Base-by-base conservation (phyloP, 2,329 filamentous ascomycete genomes). In the Penicillium freii region DNA sequence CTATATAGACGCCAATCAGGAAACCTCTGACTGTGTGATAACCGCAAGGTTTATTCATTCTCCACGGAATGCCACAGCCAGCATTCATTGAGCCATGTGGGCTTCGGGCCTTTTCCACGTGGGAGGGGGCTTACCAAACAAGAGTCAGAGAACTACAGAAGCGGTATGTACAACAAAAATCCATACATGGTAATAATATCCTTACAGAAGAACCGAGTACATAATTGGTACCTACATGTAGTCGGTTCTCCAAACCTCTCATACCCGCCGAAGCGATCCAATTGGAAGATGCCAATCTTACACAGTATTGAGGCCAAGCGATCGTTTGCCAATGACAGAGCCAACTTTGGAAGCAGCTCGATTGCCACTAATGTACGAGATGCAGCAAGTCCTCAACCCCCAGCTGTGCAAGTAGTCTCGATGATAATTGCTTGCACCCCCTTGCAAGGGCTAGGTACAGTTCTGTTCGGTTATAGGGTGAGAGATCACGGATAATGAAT, bases 341-440 rank as follows among this genome's bases (percentile, higher is more conserved):
- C 21, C 38, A 19, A 17, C 0, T 17, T 34, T 34, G 33, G 33
- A 34, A 33, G 27, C 36, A 13, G 27, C 27, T 23, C 29, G 13
- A 27, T 51, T 33, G 45, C 39, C 46, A 31, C 47, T 56, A 56
- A 56, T 53, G 54, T 43, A 46, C 19, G 54, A 42, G 42, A 56
- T 56, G 49, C 54, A 53, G 49, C 19, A 31, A 56, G 19, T 51
- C 27, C 23, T 49, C 42, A 34, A 25, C 40, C 21, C 29, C 50
- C 39, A 34, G 29, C 50, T 56, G 58, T 45, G 44, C 10, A 23
- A 25, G 51, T 57, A 57, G 62, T n/a, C 60, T 53, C 29, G 56
- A 63, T 63, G 50, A 23, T n/a, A 66, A 66, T 63, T 61, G 56
- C 51, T 55, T 64, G 55, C 55, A 60, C 19, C 62, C 46, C 53